Evolutionary conservation across 495 filamentous ascomycete species (phyloP).

Genomic region (Neurospora sp.): DNA sequence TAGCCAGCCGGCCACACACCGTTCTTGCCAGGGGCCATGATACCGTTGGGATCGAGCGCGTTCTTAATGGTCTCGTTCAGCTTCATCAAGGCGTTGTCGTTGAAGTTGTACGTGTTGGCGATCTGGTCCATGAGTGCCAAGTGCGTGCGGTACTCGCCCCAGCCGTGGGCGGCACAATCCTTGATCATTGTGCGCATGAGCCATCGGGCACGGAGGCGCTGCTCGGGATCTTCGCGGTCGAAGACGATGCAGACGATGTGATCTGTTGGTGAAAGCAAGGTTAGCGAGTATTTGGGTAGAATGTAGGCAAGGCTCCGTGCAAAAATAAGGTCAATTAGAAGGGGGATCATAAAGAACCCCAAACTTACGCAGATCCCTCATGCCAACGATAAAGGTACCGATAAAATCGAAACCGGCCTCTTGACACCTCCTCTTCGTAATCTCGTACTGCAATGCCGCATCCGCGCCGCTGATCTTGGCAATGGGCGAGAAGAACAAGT

Average conservation of each 20-base stretch:
- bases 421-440: constrained; percentile 27
- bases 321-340: constrained; percentile 23
- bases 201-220: constrained; percentile 27
- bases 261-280: constrained; percentile 7
- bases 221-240: constrained; percentile 32
- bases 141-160: constrained; percentile 50
- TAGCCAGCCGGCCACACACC: constrained; percentile 49
- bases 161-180: constrained; percentile 38
- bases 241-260: constrained; percentile 49
- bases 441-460: constrained; percentile 34
- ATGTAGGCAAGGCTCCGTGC: constrained; percentile 21
- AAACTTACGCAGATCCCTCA: constrained; percentile 38
- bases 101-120: constrained; percentile 46
- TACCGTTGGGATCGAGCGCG: constrained; percentile 49
- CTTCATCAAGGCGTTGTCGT: constrained; percentile 39
- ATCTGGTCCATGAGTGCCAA: constrained; percentile 47
- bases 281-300: not conserved
- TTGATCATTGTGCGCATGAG: constrained; percentile 38
- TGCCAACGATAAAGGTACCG: constrained; percentile 39
- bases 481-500: constrained; percentile 50
- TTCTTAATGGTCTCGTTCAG: constrained; percentile 49
- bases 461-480: constrained; percentile 40
- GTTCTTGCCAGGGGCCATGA: constrained; percentile 44
- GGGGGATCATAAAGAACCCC: constrained; percentile 35
- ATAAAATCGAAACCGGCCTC: constrained; percentile 43